Evolutionary conservation across 495 filamentous ascomycete species (phyloP).

Genomic region (Hypoxylon intermedium): DNA sequence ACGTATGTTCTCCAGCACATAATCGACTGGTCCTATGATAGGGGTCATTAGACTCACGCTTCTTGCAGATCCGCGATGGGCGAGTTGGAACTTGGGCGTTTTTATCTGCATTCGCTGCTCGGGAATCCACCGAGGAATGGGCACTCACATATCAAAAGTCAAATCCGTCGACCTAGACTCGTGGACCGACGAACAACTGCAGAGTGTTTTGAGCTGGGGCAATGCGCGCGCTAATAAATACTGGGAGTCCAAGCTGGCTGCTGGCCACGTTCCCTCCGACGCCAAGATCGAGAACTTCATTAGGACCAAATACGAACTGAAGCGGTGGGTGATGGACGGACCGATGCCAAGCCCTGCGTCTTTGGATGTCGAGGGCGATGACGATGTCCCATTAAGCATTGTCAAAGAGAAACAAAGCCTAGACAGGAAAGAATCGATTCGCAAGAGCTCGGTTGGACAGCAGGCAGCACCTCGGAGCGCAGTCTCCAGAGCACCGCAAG

Average conservation of each 20-base stretch:
- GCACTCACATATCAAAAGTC: slow-evolving; percentile 96
- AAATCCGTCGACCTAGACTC: slow-evolving; percentile 97
- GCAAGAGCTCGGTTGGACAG: slow-evolving; percentile 51
- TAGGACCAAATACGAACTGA: slow-evolving; percentile 96
- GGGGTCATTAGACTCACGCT: neutral
- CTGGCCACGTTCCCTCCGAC: slow-evolving; percentile 95
- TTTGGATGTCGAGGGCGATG: slow-evolving; percentile 83
- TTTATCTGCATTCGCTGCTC: slow-evolving; percentile 98
- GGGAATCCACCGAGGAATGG: slow-evolving; percentile 97
- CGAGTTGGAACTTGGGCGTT: slow-evolving; percentile 94
- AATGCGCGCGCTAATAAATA: slow-evolving; percentile 97
- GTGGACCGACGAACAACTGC: slow-evolving; percentile 97
- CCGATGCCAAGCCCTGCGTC: slow-evolving; percentile 87
- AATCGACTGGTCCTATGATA: neutral
- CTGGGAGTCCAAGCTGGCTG: slow-evolving; percentile 94
- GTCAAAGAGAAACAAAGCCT: slow-evolving; percentile 65
- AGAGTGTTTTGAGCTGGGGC: slow-evolving; percentile 91
- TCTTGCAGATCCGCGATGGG: slow-evolving; percentile 88
- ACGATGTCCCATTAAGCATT: slow-evolving; percentile 71
- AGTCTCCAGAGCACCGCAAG: slow-evolving; percentile 49
- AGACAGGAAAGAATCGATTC: slow-evolving; percentile 55
- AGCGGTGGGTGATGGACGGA: slow-evolving; percentile 98
- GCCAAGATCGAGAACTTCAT: slow-evolving; percentile 99
- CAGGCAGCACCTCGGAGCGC: slow-evolving; percentile 35
- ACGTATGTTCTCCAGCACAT: slow-evolving; percentile 63